These are phyloP conservation scores for Cucumis cinereus DNA, from an alignment of 306 rosid genomes.

Conservation along the genomic window DNA sequence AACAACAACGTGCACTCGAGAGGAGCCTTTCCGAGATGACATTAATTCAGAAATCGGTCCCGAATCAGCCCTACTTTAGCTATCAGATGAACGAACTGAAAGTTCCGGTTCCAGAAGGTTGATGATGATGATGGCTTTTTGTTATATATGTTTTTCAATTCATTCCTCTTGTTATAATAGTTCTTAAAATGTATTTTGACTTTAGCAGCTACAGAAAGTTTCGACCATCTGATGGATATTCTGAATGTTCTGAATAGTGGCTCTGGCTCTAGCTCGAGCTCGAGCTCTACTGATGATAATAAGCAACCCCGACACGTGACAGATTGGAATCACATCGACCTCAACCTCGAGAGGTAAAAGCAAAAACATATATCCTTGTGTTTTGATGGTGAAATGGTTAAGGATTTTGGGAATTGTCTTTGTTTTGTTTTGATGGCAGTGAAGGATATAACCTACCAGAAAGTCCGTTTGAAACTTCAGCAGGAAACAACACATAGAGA, in stretches of 20 bases:
- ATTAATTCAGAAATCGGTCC: constrained; percentile 15
- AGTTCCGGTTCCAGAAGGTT: constrained; percentile 33
- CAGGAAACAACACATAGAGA: constrained; percentile 3
- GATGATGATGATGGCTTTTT: neutral
- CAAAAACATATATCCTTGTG: neutral
- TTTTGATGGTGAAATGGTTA: neutral
- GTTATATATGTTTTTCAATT: neutral
- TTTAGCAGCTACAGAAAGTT: constrained; percentile 24
- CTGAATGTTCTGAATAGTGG: constrained; percentile 17
- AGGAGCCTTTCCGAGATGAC: constrained; percentile 36
- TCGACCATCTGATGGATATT: constrained; percentile 20
- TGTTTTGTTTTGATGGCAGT: constrained; percentile 10
- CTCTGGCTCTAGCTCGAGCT: neutral
- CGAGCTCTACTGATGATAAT: constrained; percentile 9
- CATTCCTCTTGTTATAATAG: neutral
- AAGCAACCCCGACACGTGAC: neutral
- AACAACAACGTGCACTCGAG: constrained; percentile 16
- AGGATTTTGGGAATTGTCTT: neutral
- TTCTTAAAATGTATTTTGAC: neutral
- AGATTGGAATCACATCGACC: constrained; percentile 23
- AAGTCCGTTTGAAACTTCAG: constrained; percentile 46
- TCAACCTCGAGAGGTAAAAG: constrained; percentile 41
- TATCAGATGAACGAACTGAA: constrained; percentile 26
- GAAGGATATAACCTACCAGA: constrained; percentile 62
- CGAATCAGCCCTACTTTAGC: constrained; percentile 20